Evolutionary conservation across 176 grass and related monocot species (phyloP), one percentile per base, ranked within the genome.

Genomic region (Canna indica): DNA sequence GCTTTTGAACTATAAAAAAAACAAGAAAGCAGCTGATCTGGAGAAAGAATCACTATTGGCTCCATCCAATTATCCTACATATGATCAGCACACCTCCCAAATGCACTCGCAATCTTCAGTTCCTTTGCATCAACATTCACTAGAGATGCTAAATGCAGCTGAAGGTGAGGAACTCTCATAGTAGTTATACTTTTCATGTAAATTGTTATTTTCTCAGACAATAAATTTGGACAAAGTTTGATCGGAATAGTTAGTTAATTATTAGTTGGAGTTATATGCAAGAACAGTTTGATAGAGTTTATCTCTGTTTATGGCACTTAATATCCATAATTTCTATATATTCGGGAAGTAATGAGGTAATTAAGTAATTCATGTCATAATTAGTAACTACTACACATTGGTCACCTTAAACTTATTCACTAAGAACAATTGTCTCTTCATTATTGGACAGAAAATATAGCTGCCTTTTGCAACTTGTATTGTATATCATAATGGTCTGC

Each of bases 51-150:
- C 76, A 45, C 50, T 63, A 44, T 70, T 74, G 48, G 65, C 68
- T 78, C 67, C 80, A 35, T 64, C 52, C 38, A 83, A 68, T 60
- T 64, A 78, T 72, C 71, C 62, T 80, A 33, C 44, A n/a, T n/a
- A n/a, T 22, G 77, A 72, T 80, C 79, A 58, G 42, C 18, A 33
- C 26, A 32, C 63, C 14, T 69, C 82, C n/a, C 84, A 85, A 31
- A 90, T 77, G 57, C 73, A 80, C 52, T 60, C 81, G 68, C 35
- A 53, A 77, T 58, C 50, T 24, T 72, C 82, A 64, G 27, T 67
- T 62, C 62, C 72, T 75, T 33, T 71, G 34, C 83, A 76, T 3
- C 77, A 69, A 63, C 76, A 83, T 76, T 67, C 77, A n/a, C 17
- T 66, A 22, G 32, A 36, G 3, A 38, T 85, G 59, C 61, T 36